phyloP scores from a whole-genome alignment of 306 rosid species.

The Lathyrus sativus region DNA sequence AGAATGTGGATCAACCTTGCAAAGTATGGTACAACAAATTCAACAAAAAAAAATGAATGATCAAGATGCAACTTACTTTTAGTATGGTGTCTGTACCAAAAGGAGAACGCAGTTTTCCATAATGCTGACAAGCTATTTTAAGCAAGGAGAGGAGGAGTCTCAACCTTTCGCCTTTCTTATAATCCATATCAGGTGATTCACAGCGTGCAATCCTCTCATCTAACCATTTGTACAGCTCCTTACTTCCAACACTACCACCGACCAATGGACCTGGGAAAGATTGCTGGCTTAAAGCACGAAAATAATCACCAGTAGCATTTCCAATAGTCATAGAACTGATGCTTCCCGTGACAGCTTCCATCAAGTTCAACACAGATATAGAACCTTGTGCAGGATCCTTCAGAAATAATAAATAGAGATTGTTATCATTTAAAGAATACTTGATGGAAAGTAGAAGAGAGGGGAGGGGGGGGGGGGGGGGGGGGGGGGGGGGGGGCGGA shows the following conservation, averaged over 20 bases:
- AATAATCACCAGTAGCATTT: conserved; percentile 55
- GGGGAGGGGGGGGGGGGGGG: not conserved
- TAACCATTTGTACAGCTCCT: conserved; percentile 84
- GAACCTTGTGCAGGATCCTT: conserved; percentile 70
- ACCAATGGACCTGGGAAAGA: conserved; percentile 96
- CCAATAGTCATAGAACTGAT: conserved; percentile 47
- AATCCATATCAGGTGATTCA: conserved; percentile 64
- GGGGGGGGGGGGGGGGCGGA: not conserved
- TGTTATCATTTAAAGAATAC: conserved; percentile 37
- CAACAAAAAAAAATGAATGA: conserved; percentile 19
- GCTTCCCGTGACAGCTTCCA: conserved; percentile 67
- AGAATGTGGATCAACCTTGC: conserved; percentile 10
- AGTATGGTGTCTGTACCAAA: conserved; percentile 69
- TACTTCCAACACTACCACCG: conserved; percentile 88
- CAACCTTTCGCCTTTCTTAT: conserved; percentile 65
- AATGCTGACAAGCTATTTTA: conserved; percentile 85
- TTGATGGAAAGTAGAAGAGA: conserved; percentile 29
- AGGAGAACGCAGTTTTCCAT: conserved; percentile 91
- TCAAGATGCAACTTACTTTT: conserved; percentile 53
- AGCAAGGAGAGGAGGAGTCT: conserved; percentile 89
- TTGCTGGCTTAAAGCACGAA: conserved; percentile 74
- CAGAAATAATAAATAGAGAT: conserved; percentile 43
- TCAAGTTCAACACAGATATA: conserved; percentile 70
- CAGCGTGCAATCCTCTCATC: conserved; percentile 80
- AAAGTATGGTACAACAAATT: not conserved